Percentiles rank a stretch among this genome's conserved stretches.
Evolutionary conservation across 2,329 filamentous ascomycete species (phyloP).

Genomic region (Apiospora marii): DNA sequence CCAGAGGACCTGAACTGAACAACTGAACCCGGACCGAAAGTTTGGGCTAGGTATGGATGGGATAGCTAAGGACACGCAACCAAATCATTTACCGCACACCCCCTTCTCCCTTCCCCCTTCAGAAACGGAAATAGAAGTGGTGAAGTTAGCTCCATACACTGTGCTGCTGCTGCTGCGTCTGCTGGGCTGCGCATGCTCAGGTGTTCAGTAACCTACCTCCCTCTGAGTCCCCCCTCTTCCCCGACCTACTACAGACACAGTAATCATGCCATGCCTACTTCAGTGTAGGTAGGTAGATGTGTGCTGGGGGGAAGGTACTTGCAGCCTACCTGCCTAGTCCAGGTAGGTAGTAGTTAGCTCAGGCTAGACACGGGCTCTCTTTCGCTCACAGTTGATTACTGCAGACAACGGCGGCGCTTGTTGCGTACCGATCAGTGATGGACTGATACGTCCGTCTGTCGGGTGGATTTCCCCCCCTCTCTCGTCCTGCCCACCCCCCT

Average conservation of each 20-base stretch:
- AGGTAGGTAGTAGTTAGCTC: constrained; percentile 14
- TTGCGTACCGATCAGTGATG: constrained; percentile 9
- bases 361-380: constrained; percentile 12
- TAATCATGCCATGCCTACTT: constrained; percentile 6
- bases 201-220: constrained; percentile 6
- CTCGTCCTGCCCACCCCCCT: constrained; percentile 1
- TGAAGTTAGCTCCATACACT: not conserved
- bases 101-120: not conserved
- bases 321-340: constrained; percentile 13
- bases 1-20: constrained; percentile 15
- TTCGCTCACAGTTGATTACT: constrained; percentile 8
- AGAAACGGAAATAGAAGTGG: constrained; percentile 18
- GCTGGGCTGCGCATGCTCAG: not conserved
- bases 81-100: constrained; percentile 16
- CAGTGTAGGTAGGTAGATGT: not conserved
- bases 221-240: not conserved
- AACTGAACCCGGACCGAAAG: constrained; percentile 19
- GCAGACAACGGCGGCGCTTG: constrained; percentile 20
- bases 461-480: not conserved
- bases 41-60: constrained; percentile 19
- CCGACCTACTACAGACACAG: not conserved
- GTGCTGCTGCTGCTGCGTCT: constrained; percentile 2
- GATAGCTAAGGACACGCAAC: constrained; percentile 18
- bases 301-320: not conserved
- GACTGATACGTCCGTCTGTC: constrained; percentile 18